Percentiles rank a stretch among this genome's conserved stretches.
phyloP scores from a whole-genome alignment of 2,329 filamentous ascomycete species.

The Orbilia javanica region DNA sequence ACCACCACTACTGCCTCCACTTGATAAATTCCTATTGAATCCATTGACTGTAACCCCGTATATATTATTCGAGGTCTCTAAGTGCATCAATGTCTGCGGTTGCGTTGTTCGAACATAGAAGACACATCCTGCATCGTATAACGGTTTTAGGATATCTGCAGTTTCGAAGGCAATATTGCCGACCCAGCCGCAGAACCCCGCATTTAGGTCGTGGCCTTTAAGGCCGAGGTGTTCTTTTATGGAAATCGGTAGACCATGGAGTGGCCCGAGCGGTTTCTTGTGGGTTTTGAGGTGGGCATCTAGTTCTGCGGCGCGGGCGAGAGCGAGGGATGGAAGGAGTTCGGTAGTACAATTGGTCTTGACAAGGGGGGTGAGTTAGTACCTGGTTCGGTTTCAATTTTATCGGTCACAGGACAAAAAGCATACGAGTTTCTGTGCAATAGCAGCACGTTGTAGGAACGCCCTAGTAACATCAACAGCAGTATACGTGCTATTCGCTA shows the following conservation, averaged over 20 bases:
- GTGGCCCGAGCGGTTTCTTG: constrained; percentile 64
- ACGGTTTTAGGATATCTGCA: constrained; percentile 68
- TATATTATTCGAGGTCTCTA: constrained; percentile 69
- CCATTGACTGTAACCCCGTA: constrained; percentile 71
- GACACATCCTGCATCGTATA: constrained; percentile 68
- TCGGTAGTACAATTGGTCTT: constrained; percentile 68
- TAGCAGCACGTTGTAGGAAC: constrained; percentile 70
- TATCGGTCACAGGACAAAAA: neutral
- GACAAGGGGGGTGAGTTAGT: neutral
- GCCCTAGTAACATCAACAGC: constrained; percentile 68
- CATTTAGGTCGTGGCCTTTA: constrained; percentile 68
- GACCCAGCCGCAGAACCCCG: constrained; percentile 69
- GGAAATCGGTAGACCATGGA: constrained; percentile 69
- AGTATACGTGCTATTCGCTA: constrained; percentile 67
- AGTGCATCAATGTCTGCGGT: constrained; percentile 69
- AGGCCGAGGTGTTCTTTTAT: constrained; percentile 71
- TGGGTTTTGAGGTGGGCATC: constrained; percentile 63
- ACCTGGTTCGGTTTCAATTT: no score
- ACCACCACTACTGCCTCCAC: constrained; percentile 71
- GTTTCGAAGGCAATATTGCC: constrained; percentile 67
- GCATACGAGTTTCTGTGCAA: constrained; percentile 69
- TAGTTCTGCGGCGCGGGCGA: constrained; percentile 63
- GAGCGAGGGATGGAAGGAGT: constrained; percentile 64
- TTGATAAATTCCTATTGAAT: constrained; percentile 68
- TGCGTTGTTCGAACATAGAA: constrained; percentile 71